Evolutionary conservation across 2,329 filamentous ascomycete genomes (phyloP), one percentile per base, ranked within the genome.

Genomic region (Aspergillus niger): DNA sequence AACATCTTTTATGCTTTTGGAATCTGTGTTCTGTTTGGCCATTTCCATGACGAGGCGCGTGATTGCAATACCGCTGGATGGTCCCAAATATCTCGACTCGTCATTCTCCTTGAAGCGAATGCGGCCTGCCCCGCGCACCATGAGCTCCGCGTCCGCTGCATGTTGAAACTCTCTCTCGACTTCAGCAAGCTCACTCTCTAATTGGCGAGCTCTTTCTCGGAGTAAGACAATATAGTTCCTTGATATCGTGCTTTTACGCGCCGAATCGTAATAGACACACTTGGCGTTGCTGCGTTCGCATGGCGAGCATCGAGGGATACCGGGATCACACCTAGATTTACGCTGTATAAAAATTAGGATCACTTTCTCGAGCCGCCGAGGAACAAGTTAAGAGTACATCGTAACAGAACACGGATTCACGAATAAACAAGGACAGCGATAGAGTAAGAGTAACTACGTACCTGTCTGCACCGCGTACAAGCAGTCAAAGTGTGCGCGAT

Each of bases 281-380:
- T 88, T 85, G 30, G 92, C 92, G 70, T 93, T 93, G 65, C 91
- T 93, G 68, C 94, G 87, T 79, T 97, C 92, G 80, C 95, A 99
- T 22, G 94, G 93, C 17, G 91, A 85, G 77, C 95, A 99, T 72
- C 91, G 90, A 43, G 95, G 95, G 22, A 99, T 85, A 13, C 91
- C 91, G 3, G 95, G 91, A 78, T 98, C 95, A 81, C 95, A 99
- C 82, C 92, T 85, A 39, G 94, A 98, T 83, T 99, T 99, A 71
- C 94, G 89, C 93, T 96, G 72, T 60, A 59, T 20, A 15, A 47
- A 36, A 24, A 50, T 65, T 38, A 66, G 59, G 32, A 17, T 3
- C n/a, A 5, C n/a, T 22, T 8, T 17, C 24, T 49, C 26, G 24
- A 30, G 13, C 20, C 8, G 13, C 10, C 32, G 32, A 15, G 30